Evolutionary conservation across 2,329 filamentous ascomycete genomes (phyloP).

Genomic region (Teratosphaeria viscida): DNA sequence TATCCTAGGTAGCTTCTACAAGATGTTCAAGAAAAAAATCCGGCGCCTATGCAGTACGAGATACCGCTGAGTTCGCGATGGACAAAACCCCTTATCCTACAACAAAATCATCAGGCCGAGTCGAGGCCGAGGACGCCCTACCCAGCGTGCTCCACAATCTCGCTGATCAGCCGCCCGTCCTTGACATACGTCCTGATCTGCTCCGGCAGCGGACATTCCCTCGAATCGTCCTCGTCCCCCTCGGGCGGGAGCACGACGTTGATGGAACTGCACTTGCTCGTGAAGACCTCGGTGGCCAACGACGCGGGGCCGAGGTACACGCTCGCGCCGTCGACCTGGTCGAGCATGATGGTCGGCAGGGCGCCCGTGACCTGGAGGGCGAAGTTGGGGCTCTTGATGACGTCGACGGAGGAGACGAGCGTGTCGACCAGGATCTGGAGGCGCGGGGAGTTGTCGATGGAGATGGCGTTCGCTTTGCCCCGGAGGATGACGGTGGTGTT

Average conservation of each 20-base stretch:
- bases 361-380: conserved; percentile 71
- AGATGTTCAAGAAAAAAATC: neutral
- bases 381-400: conserved; percentile 92
- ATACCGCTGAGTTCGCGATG: neutral
- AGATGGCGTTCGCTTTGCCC: conserved; percentile 95
- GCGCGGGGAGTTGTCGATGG: conserved; percentile 78
- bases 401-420: conserved; percentile 82
- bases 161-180: conserved; percentile 68
- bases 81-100: neutral
- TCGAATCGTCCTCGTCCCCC: conserved; percentile 65
- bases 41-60: neutral
- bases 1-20: neutral
- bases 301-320: conserved; percentile 80
- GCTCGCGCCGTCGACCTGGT: conserved; percentile 84
- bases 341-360: conserved; percentile 78
- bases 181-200: conserved; percentile 78
- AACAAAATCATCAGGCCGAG: neutral
- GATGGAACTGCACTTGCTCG: conserved; percentile 75
- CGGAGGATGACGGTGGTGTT: conserved; percentile 81
- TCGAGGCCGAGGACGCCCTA: conserved; percentile 30
- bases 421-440: conserved; percentile 81
- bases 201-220: conserved; percentile 76
- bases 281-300: conserved; percentile 69
- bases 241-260: conserved; percentile 70
- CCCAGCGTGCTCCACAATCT: conserved; percentile 92